These are phyloP conservation scores for Sporothrix inflata DNA, from an alignment of 2,329 filamentous ascomycete species.

Conservation along the genomic window DNA sequence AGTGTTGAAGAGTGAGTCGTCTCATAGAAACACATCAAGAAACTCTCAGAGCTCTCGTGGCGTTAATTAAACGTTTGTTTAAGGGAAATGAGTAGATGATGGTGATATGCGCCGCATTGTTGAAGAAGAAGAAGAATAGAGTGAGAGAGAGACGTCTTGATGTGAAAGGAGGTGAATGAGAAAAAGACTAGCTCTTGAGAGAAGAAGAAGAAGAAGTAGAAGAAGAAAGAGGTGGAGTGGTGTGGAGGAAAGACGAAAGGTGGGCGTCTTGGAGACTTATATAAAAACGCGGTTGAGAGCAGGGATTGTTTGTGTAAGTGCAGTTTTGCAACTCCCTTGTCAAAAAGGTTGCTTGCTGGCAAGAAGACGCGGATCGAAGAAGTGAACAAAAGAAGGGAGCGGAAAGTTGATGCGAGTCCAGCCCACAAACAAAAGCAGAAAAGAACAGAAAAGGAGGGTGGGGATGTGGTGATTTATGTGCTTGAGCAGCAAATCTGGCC, in stretches of 20 bases:
- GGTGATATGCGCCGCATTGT: constrained; percentile 31
- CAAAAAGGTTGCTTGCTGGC: not conserved
- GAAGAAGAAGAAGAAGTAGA: constrained; percentile 1
- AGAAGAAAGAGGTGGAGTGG: constrained; percentile 10
- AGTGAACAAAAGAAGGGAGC: constrained; percentile 15
- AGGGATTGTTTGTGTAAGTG: constrained; percentile 27
- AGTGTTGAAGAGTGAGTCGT: not conserved
- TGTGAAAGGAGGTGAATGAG: not conserved
- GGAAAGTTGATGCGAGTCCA: constrained; percentile 32
- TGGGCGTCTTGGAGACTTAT: constrained; percentile 17
- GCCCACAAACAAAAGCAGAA: constrained; percentile 29
- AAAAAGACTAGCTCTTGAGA: constrained; percentile 7
- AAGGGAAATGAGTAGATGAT: constrained; percentile 14
- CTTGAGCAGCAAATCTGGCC: constrained; percentile 20
- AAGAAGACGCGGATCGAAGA: constrained; percentile 3
- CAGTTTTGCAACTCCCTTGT: not conserved
- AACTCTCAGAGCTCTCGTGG: constrained; percentile 8
- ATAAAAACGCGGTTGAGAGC: constrained; percentile 19
- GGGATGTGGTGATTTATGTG: constrained; percentile 28
- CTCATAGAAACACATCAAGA: constrained; percentile 15
- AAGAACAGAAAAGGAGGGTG: constrained; percentile 20
- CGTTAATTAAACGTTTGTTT: not conserved
- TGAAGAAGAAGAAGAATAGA: constrained; percentile 3
- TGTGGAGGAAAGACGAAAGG: constrained; percentile 11
- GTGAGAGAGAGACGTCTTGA: not conserved